Conservation (phyloP, 108 stramenopile species). For the Epithemia pelagica region DNA sequence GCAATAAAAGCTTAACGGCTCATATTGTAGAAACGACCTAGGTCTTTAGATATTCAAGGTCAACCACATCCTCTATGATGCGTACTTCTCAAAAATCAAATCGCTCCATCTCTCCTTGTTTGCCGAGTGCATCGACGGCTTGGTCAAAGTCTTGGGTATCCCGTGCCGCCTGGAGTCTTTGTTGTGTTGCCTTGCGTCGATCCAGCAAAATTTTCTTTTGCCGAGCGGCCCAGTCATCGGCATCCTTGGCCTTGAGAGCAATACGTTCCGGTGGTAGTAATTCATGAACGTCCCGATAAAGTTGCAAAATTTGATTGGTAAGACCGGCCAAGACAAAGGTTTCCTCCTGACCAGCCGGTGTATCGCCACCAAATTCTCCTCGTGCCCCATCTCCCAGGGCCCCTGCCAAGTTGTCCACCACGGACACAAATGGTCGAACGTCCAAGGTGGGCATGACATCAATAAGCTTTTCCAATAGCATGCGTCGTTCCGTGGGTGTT, state of each 20-base stretch:
- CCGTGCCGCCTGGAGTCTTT: constrained; percentile 44
- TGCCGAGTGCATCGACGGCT: constrained; percentile 17
- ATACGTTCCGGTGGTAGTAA: constrained; percentile 79
- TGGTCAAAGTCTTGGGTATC: constrained; percentile 26
- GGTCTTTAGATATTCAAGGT: no score
- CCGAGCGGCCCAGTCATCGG: constrained; percentile 80
- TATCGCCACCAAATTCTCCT: constrained; percentile 60
- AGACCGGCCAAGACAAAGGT: constrained; percentile 48
- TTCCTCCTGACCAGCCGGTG: constrained; percentile 27
- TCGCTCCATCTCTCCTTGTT: constrained; percentile 29
- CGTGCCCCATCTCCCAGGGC: constrained; percentile 65
- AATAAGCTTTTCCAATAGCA: constrained; percentile 56
- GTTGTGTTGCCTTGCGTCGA: constrained; percentile 46
- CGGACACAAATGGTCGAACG: constrained; percentile 82
- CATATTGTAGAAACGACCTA: no score
- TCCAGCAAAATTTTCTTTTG: constrained; percentile 60
- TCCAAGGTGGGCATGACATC: constrained; percentile 85
- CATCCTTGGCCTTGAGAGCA: constrained; percentile 61
- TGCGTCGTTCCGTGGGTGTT: constrained; percentile 56
- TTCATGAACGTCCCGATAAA: constrained; percentile 67
- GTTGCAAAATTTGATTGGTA: constrained; percentile 78
- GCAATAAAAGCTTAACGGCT: no score
- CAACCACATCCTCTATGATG: no score
- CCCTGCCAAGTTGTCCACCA: constrained; percentile 79
- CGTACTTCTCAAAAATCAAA: constrained; percentile 14